These are phyloP conservation scores for Nematocida major DNA, from an alignment of 371 early-diverging fungal genomes.

Conservation along the genomic window DNA sequence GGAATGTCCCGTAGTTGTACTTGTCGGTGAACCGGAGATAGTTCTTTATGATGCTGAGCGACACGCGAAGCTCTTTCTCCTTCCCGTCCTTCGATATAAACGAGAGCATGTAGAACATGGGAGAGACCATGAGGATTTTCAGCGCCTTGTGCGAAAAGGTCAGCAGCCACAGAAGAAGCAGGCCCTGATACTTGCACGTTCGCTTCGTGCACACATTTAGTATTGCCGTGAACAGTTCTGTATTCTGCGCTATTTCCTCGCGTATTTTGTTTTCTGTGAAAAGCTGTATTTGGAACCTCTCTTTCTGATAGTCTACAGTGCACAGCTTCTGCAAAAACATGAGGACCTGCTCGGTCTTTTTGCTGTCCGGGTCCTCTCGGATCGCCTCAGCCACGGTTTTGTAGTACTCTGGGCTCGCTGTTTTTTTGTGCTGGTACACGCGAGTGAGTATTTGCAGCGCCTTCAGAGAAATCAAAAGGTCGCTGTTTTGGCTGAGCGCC, in stretches of 20 bases:
- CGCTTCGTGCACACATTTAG: constrained; percentile 35
- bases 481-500: constrained; percentile 31
- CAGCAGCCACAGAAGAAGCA: constrained; percentile 54
- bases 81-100: constrained; percentile 45
- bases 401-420: constrained; percentile 47
- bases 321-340: constrained; percentile 47
- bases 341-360: constrained; percentile 53
- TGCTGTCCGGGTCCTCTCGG: constrained; percentile 41
- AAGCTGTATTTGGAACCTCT: constrained; percentile 27
- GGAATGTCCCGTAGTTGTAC: constrained; percentile 40
- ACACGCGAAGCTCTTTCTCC: constrained; percentile 46
- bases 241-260: constrained; percentile 35
- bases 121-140: neutral
- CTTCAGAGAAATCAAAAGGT: constrained; percentile 53
- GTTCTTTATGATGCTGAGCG: constrained; percentile 33
- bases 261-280: constrained; percentile 42
- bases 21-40: constrained; percentile 14
- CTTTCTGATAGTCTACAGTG: constrained; percentile 27
- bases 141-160: constrained; percentile 48
- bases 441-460: constrained; percentile 52
- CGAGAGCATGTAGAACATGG: constrained; percentile 47
- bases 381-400: constrained; percentile 44
- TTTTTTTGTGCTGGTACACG: constrained; percentile 38
- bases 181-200: constrained; percentile 57
- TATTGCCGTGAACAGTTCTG: constrained; percentile 40